Conservation (phyloP, 345 rosid genomes). For the Rhodomyrtus tomentosa region DNA sequence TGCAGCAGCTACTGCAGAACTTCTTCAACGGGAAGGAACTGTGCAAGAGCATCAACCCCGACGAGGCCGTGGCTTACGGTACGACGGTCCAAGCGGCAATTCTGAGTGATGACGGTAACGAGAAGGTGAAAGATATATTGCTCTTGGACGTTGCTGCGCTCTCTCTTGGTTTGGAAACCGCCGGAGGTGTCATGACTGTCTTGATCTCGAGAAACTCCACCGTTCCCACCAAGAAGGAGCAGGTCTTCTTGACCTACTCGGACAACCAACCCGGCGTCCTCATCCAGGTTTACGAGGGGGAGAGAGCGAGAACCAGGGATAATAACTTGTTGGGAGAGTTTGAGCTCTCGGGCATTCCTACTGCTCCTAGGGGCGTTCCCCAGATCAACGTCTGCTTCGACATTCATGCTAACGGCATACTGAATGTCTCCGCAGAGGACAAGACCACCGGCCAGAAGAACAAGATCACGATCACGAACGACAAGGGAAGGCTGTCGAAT, state of each 20-base stretch:
- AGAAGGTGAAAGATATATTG: conserved; percentile 28
- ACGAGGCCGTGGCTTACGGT: conserved; percentile 36
- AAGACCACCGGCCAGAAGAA: conserved; percentile 1
- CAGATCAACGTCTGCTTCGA: not conserved
- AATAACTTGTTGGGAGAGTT: conserved; percentile 23
- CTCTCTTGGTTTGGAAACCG: conserved; percentile 25
- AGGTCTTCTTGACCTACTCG: conserved; percentile 22
- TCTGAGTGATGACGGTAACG: conserved; percentile 24
- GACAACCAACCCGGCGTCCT: conserved; percentile 31
- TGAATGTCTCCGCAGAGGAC: not conserved
- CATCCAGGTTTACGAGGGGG: conserved; percentile 30
- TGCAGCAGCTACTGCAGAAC: conserved; percentile 27
- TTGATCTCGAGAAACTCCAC: conserved; percentile 28
- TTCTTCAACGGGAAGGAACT: conserved; percentile 10
- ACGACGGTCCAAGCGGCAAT: conserved; percentile 34
- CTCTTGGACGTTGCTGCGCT: conserved; percentile 22
- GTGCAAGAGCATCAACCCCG: conserved; percentile 35
- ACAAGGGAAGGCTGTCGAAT: not conserved
- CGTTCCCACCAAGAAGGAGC: conserved; percentile 27
- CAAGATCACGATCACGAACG: not conserved
- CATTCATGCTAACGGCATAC: not conserved
- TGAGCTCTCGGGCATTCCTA: conserved; percentile 2
- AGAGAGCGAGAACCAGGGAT: conserved; percentile 26
- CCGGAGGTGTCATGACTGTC: conserved; percentile 32
- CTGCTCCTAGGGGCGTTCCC: not conserved